Base-by-base conservation (phyloP, 2,329 filamentous ascomycete species). In the Fusarium tjaetaba region DNA sequence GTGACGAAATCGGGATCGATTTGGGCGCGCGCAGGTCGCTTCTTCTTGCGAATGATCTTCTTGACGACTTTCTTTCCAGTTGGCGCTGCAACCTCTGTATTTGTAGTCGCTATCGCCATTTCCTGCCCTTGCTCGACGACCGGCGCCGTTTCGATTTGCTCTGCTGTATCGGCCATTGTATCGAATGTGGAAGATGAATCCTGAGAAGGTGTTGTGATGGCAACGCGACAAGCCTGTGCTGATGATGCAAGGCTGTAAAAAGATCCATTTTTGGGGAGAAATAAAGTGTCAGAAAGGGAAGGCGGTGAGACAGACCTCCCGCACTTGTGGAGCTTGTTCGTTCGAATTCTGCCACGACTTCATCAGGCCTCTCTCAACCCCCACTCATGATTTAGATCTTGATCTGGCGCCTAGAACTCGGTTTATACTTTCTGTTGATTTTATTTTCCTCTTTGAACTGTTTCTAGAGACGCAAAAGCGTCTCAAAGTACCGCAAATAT, bases 1-100 rank as follows among this genome's bases (percentile, higher is more conserved):
- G 93, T 94, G 84, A 97, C 89, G 48, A 92, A 92, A 45, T 92
- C 91, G 4, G 95, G 91, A 79, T 99, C 96, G 78, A 98, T 92
- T 84, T 99, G 96, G 0, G 93, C 93, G 67, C 96, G 91, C 52
- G 96, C 96, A 38, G 96, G 96, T 43, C 95, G 89, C 79, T 93
- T 92, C 86, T 97, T 98, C 81, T 94, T 95, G 72, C 95, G 91
- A 76, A 97, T 93, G 76, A 98, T 94, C 86, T 96, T 97, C 84
- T 97, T 98, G 68, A 94, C 79, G 15, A 81, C 76, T 90, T 84
- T 95, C 94, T 82, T 88, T 58, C 84, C 84, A 26, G 84, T 81
- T 38, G 86, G 84, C 48, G 85, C 81, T 7, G 85, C 85, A 48
- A 87, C 84, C 53, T 87, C 86, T 52, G 80, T 85, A 72, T 74